Evolutionary conservation across 257 asterid species (phyloP), one percentile per base, ranked within the genome.

Genomic region (Capsicum chinense): DNA sequence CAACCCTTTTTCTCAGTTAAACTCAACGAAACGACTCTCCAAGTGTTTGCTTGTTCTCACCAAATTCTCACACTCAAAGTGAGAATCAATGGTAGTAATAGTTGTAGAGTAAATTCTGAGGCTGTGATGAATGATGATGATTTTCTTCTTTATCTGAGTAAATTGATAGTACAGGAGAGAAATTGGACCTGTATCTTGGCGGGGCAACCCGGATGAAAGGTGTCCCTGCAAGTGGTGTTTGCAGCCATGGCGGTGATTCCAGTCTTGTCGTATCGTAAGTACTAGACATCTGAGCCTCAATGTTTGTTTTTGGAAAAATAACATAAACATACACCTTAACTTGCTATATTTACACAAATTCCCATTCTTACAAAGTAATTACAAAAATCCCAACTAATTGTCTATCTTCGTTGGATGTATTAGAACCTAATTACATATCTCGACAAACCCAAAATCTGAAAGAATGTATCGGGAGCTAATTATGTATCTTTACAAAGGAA

Each of bases 51-150:
- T 13, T 66, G 56, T 6, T 73, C 37, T 11, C 42, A n/a, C 59
- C 3, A 66, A 11, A 73, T 44, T 19, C 79, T n/a, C 59, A 19
- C 15, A 1, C 39, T 39, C 42, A 48, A 47, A n/a, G 33, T n/a
- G 39, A 73, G 58, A 9, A 21, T 17, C 39, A 71, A n/a, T 47
- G 47, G 17, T 47, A n/a, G 5, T n/a, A n/a, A 74, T 19, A 48
- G 21, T 50, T 73, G 42, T 73, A 10, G 59, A 6, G 2, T 12
- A 74, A 59, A 13, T 14, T 80, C 42, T n/a, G 59, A 47, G 73
- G 83, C 83, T 6, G 10, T 80, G 83, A 60, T 26, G 33, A 39
- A 39, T 39, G 44, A 39, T 80, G 83, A 60, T 59, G 14, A 19
- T 48, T 50, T 48, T n/a, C n/a, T 74, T 50, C 80, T 11, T 35